phyloP scores from a whole-genome alignment of 106 monocot species.

The Hemerocallis citrina region DNA sequence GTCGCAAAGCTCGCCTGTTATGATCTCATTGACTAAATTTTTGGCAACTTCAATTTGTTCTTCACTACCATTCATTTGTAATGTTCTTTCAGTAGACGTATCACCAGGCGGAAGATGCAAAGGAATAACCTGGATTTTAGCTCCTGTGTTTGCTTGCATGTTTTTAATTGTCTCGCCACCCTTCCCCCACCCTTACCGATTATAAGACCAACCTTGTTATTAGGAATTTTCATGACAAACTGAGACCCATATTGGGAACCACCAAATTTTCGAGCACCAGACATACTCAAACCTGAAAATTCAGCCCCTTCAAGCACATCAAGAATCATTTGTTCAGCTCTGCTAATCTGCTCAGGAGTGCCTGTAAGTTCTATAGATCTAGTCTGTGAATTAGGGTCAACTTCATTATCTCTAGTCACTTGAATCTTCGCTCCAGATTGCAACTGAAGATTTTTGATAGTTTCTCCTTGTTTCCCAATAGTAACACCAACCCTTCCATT shows the following conservation, averaged over 20 bases:
- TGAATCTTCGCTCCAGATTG: constrained; percentile 80
- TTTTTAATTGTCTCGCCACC: too few relatives aligned
- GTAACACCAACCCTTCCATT: constrained; percentile 77
- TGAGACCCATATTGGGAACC: too few relatives aligned
- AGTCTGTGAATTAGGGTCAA: constrained; percentile 45
- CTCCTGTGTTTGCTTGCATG: too few relatives aligned
- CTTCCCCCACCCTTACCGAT: too few relatives aligned
- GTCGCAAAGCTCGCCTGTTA: constrained; percentile 28
- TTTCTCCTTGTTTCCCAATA: constrained; percentile 81
- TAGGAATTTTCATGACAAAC: too few relatives aligned
- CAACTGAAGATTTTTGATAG: constrained; percentile 64
- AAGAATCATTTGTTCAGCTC: constrained; percentile 60
- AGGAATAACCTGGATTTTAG: constrained; percentile 54
- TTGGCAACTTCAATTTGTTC: constrained; percentile 94
- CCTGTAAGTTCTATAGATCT: constrained; percentile 56
- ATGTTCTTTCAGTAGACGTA: constrained; percentile 62
- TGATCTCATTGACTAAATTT: constrained; percentile 78
- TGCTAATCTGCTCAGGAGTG: constrained; percentile 60
- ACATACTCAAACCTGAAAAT: too few relatives aligned
- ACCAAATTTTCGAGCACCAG: too few relatives aligned
- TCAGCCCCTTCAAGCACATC: constrained; percentile 72
- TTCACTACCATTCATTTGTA: constrained; percentile 74
- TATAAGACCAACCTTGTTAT: too few relatives aligned
- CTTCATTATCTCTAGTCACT: constrained; percentile 63
- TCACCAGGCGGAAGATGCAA: constrained; percentile 72